These are phyloP conservation scores for Eucalyptus viminalis DNA, from an alignment of 345 rosid genomes.

Conservation along the genomic window DNA sequence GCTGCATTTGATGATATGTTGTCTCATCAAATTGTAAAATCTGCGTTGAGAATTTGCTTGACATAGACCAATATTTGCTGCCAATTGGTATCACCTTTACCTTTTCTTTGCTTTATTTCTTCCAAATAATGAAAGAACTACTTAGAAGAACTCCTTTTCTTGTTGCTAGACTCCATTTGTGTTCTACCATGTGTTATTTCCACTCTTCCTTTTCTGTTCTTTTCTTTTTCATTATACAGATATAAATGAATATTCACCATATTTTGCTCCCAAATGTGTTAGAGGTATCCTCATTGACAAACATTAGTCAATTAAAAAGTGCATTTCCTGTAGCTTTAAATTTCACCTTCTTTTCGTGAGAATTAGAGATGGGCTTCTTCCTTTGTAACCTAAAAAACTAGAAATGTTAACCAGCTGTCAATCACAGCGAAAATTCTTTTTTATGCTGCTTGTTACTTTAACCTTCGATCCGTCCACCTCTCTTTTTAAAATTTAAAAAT, in stretches of 20 bases:
- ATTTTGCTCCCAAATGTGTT: not conserved
- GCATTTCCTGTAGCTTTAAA: not conserved
- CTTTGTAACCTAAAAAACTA: not conserved
- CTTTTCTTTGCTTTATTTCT: not conserved
- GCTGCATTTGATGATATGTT: not conserved
- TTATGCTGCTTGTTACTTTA: not conserved
- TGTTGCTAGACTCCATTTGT: not conserved
- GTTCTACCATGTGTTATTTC: not conserved
- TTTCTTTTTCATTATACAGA: not conserved
- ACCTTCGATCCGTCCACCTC: not conserved
- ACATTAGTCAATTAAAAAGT: not conserved
- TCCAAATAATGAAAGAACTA: not conserved
- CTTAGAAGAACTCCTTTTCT: not conserved
- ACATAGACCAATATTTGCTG: not conserved
- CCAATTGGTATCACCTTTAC: not conserved
- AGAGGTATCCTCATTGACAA: not conserved
- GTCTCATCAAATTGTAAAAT: not conserved
- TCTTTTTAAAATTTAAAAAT: not conserved
- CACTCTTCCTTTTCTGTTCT: not conserved
- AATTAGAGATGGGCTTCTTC: not conserved
- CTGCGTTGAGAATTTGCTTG: not conserved
- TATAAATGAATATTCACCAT: not conserved
- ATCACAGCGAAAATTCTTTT: not conserved
- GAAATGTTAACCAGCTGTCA: not conserved
- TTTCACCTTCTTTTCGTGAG: not conserved